Evolutionary conservation across 2,329 filamentous ascomycete species (phyloP).

Genomic region (Diaporthe sp.): DNA sequence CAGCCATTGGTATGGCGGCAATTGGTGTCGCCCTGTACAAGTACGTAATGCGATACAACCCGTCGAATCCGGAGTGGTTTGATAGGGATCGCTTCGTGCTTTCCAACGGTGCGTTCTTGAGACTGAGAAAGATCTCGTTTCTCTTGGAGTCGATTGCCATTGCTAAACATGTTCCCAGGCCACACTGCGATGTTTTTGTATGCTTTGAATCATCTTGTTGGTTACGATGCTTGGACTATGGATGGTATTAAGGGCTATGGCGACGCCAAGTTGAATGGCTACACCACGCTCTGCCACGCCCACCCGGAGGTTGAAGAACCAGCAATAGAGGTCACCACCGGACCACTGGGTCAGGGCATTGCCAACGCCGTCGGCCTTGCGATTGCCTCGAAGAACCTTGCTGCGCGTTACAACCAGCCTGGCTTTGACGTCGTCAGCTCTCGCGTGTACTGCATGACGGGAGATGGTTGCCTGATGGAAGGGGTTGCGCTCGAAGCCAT

Average conservation of each 20-base stretch:
- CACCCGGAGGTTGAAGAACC: constrained; percentile 70
- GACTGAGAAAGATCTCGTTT: background rate
- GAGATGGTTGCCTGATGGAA: constrained; percentile 70
- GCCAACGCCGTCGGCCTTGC: constrained; percentile 71
- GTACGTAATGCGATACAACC: constrained; percentile 72
- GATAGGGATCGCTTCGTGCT: constrained; percentile 74
- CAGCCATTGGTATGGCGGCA: constrained; percentile 70
- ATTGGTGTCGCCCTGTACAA: constrained; percentile 73
- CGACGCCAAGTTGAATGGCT: constrained; percentile 47
- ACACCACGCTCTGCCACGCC: constrained; percentile 65
- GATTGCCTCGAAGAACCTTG: constrained; percentile 68
- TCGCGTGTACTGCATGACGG: constrained; percentile 68
- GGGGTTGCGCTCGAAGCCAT: constrained; percentile 70
- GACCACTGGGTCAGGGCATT: constrained; percentile 70
- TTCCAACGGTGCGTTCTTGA: constrained; percentile 59
- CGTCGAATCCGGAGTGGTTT: constrained; percentile 67
- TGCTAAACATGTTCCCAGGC: constrained; percentile 43
- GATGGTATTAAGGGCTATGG: constrained; percentile 69
- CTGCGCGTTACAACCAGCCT: constrained; percentile 65
- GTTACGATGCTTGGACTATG: constrained; percentile 67
- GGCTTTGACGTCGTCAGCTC: constrained; percentile 62
- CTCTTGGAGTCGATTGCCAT: background rate
- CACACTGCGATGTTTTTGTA: constrained; percentile 69
- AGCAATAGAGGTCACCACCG: constrained; percentile 71
- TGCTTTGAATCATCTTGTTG: constrained; percentile 63